These are phyloP conservation scores for Alternaria rosae DNA, from an alignment of 2,329 filamentous ascomycete genomes.

Conservation along the genomic window DNA sequence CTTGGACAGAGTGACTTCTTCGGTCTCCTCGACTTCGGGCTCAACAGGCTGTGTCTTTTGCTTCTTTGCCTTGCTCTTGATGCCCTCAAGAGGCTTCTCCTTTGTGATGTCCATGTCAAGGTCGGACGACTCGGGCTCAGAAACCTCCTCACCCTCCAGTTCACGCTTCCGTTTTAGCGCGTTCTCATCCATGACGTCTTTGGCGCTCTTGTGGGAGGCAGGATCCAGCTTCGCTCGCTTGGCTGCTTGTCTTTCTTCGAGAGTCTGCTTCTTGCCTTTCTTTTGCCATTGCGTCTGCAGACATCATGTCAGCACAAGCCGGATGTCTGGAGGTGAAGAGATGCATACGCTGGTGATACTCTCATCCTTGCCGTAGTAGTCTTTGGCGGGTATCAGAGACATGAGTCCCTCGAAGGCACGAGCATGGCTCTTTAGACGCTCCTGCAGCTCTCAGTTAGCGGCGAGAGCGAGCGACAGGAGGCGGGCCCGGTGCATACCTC, in stretches of 20 bases:
- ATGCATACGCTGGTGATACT: slow-evolving; percentile 71
- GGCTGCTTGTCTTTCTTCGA: slow-evolving; percentile 69
- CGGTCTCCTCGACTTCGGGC: slow-evolving; percentile 39
- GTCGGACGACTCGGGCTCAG: slow-evolving; percentile 40
- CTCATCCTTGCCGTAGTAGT: slow-evolving; percentile 84
- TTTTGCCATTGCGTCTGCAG: slow-evolving; percentile 91
- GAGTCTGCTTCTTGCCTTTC: slow-evolving; percentile 88
- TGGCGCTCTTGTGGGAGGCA: slow-evolving; percentile 86
- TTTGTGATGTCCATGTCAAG: slow-evolving; percentile 46
- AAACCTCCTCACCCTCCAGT: slow-evolving; percentile 64
- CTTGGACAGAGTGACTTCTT: slow-evolving; percentile 49
- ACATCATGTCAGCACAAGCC: slow-evolving; percentile 18
- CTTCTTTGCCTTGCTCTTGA: slow-evolving; percentile 53
- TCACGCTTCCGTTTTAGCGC: slow-evolving; percentile 75
- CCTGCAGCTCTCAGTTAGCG: slow-evolving; percentile 52
- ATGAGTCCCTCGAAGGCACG: slow-evolving; percentile 86
- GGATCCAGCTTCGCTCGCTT: slow-evolving; percentile 91
- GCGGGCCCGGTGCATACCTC: slow-evolving; percentile 45
- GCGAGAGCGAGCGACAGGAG: slow-evolving; percentile 30
- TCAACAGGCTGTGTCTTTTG: slow-evolving; percentile 49
- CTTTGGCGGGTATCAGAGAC: slow-evolving; percentile 86
- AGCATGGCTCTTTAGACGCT: slow-evolving; percentile 64
- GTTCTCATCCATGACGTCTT: slow-evolving; percentile 91
- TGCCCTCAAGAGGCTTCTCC: slow-evolving; percentile 49
- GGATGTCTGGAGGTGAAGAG: slow-evolving; percentile 10